These are phyloP conservation scores for Gossypioides kirkii DNA, from an alignment of 345 rosid genomes.

Conservation along the genomic window DNA sequence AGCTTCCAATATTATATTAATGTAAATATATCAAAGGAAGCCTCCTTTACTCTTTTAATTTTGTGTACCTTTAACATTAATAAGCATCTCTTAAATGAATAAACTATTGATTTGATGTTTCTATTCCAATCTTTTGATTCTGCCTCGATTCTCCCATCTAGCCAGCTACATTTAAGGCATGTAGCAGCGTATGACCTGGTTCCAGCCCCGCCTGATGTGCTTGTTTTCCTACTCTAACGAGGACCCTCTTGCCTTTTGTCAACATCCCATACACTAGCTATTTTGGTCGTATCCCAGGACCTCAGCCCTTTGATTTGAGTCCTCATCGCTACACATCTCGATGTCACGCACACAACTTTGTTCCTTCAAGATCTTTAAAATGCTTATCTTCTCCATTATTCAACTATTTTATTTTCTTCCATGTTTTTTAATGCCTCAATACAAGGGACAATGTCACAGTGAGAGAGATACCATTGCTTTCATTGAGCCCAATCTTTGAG, in stretches of 20 bases:
- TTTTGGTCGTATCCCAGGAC: constrained; percentile 35
- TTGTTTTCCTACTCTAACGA: background rate
- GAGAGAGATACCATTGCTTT: constrained; percentile 21
- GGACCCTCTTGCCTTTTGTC: constrained; percentile 28
- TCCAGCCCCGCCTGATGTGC: constrained; percentile 14
- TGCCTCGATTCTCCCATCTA: constrained; percentile 14
- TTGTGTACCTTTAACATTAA: constrained; percentile 43
- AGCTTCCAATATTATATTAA: constrained; percentile 27
- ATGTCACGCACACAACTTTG: constrained; percentile 24
- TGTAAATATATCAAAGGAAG: constrained; percentile 36
- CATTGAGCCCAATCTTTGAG: constrained; percentile 34
- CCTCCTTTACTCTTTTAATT: constrained; percentile 41
- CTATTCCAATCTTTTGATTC: constrained; percentile 33
- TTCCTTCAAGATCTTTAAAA: constrained; percentile 33
- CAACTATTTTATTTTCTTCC: background rate
- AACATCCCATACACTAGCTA: constrained; percentile 31
- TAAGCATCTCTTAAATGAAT: constrained; percentile 10
- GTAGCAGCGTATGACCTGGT: constrained; percentile 14
- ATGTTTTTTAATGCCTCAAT: background rate
- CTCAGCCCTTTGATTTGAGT: constrained; percentile 6
- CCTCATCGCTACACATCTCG: constrained; percentile 40
- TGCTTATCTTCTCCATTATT: background rate
- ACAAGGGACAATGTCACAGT: background rate
- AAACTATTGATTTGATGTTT: constrained; percentile 44
- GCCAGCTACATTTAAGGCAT: constrained; percentile 8